Conservation (phyloP, 768 basidiomycete genomes). For the Paxillus ammoniavirescens region DNA sequence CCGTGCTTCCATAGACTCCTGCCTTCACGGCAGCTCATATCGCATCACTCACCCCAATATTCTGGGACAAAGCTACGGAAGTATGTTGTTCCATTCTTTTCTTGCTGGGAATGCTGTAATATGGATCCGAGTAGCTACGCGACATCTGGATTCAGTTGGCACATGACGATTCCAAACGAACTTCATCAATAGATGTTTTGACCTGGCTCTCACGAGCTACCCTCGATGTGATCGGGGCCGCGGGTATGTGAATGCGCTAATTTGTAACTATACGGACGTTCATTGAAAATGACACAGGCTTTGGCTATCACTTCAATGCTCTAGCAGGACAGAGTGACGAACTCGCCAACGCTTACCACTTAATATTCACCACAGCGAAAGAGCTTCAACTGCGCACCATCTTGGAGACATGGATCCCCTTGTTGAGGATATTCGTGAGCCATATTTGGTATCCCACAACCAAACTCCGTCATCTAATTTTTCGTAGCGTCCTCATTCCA, state of each 20-base stretch:
- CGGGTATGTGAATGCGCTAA: conserved; percentile 38
- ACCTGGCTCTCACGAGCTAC: conserved; percentile 67
- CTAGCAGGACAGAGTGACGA: conserved; percentile 48
- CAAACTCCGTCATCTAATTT: not conserved
- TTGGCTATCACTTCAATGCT: conserved; percentile 53
- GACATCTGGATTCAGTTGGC: conserved; percentile 38
- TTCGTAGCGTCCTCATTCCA: conserved; percentile 44
- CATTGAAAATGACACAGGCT: conserved; percentile 38
- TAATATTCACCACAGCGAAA: conserved; percentile 53
- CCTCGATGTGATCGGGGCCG: conserved; percentile 75
- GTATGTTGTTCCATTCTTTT: conserved; percentile 28
- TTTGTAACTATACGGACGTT: not conserved
- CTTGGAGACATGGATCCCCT: conserved; percentile 57
- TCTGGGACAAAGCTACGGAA: conserved; percentile 55
- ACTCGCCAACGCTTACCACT: conserved; percentile 52
- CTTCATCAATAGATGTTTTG: conserved; percentile 50
- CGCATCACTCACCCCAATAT: conserved; percentile 52
- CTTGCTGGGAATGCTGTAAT: not conserved
- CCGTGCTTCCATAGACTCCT: conserved; percentile 35
- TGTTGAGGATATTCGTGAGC: conserved; percentile 49
- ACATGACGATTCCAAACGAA: conserved; percentile 13
- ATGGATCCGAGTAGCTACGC: conserved; percentile 37
- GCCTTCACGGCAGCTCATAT: conserved; percentile 53
- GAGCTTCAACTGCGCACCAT: conserved; percentile 53
- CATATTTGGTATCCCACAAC: conserved; percentile 1